A percentile compares a stretch with the other conserved stretches of the same genome.
These are phyloP conservation scores for Pseudoneurospora amorphoporcata DNA, from an alignment of 495 filamentous ascomycete genomes.

Conservation along the genomic window DNA sequence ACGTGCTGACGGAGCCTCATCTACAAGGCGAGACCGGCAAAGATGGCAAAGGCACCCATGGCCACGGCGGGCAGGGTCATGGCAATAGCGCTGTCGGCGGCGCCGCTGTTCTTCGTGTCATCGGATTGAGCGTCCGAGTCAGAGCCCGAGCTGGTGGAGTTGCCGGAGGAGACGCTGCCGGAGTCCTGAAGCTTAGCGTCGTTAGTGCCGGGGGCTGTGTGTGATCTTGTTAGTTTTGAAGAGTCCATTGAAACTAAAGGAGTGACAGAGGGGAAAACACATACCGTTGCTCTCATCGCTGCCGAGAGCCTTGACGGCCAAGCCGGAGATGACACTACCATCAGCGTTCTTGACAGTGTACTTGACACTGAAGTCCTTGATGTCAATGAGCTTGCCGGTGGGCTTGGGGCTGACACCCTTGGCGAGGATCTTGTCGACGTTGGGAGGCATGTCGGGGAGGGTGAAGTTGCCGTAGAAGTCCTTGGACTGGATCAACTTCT, in stretches of 20 bases:
- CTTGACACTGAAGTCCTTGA: conserved; percentile 32
- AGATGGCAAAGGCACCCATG: conserved; percentile 17
- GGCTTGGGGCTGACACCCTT: conserved; percentile 37
- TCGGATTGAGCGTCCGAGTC: not conserved
- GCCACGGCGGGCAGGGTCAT: conserved; percentile 9
- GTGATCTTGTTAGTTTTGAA: conserved; percentile 11
- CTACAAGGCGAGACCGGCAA: conserved; percentile 15
- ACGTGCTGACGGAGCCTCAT: not conserved
- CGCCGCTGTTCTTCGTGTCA: conserved; percentile 10
- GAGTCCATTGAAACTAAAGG: not conserved
- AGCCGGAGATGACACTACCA: conserved; percentile 23
- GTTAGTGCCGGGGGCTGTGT: conserved; percentile 11
- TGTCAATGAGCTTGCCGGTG: conserved; percentile 29
- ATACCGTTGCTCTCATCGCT: conserved; percentile 30
- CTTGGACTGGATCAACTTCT: conserved; percentile 48
- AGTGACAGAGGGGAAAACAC: conserved; percentile 1
- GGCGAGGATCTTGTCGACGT: conserved; percentile 41
- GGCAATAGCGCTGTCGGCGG: conserved; percentile 4
- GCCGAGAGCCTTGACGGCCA: conserved; percentile 33
- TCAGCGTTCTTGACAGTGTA: conserved; percentile 29
- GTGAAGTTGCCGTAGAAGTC: conserved; percentile 68
- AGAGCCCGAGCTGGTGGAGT: not conserved
- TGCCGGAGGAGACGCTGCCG: not conserved
- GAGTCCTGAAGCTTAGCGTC: not conserved
- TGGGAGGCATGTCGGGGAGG: conserved; percentile 46